Evolutionary conservation across 768 basidiomycete species (phyloP).

Genomic region (Coprinopsis marcescibilis): DNA sequence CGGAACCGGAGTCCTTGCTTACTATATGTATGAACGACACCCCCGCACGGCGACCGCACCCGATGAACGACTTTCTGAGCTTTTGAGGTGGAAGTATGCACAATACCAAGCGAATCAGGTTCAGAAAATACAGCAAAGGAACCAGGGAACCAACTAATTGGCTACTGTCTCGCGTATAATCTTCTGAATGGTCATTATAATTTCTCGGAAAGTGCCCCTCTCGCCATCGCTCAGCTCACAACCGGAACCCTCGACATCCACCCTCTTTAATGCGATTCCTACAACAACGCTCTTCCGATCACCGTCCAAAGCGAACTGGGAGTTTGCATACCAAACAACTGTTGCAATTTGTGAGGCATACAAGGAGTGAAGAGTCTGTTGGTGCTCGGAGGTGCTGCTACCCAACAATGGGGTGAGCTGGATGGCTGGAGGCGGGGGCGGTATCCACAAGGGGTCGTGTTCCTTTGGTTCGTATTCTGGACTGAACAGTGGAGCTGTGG

Average conservation of each 20-base stretch:
- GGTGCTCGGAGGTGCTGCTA: conserved; percentile 58
- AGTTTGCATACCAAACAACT: conserved; percentile 61
- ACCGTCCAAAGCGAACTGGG: conserved; percentile 32
- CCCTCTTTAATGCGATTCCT: conserved; percentile 60
- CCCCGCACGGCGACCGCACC: conserved; percentile 61
- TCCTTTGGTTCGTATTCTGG: conserved; percentile 29
- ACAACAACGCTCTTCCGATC: conserved; percentile 62
- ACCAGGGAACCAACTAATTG: conserved; percentile 12
- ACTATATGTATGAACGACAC: conserved; percentile 74
- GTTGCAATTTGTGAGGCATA: conserved; percentile 88
- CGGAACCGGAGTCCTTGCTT: conserved; percentile 74
- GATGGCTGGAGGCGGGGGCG: conserved; percentile 64
- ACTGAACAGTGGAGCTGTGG: conserved; percentile 48
- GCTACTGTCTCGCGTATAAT: conserved; percentile 21
- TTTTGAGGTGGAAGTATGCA: conserved; percentile 64
- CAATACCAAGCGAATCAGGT: conserved; percentile 33
- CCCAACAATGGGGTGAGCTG: conserved; percentile 78
- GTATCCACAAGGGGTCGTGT: conserved; percentile 35
- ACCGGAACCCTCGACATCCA: conserved; percentile 21
- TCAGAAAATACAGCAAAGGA: conserved; percentile 23
- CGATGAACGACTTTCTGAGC: conserved; percentile 47
- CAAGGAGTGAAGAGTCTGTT: conserved; percentile 68
- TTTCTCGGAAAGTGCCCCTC: conserved; percentile 37
- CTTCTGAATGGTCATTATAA: conserved; percentile 44
- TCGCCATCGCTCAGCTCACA: conserved; percentile 30